These are phyloP conservation scores for Fusarium ambrosium DNA, from an alignment of 2,329 filamentous ascomycete species.

Conservation along the genomic window DNA sequence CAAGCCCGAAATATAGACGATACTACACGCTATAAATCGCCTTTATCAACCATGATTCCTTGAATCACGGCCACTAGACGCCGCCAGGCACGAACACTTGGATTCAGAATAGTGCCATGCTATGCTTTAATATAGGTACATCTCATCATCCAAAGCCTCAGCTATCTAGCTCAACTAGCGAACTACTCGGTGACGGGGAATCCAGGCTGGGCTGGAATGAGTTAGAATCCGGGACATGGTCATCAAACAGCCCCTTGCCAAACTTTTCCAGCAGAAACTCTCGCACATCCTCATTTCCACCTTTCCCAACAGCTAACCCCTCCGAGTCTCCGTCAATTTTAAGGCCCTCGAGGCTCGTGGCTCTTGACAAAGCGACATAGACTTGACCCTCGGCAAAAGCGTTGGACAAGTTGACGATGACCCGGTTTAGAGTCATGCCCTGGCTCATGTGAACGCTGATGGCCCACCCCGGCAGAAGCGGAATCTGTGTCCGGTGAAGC, in stretches of 20 bases:
- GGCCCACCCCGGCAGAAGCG: conserved; percentile 71
- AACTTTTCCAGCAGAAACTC: background rate
- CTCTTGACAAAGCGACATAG: conserved; percentile 62
- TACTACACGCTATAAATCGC: background rate
- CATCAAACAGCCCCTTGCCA: background rate
- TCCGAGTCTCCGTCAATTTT: conserved; percentile 18
- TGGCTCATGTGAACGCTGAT: conserved; percentile 75
- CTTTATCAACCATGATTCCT: background rate
- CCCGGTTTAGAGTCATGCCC: conserved; percentile 72
- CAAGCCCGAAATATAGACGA: background rate
- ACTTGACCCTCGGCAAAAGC: conserved; percentile 71
- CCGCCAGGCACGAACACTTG: background rate
- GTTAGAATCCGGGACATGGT: background rate
- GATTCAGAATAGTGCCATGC: too few species aligned
- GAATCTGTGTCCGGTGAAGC: conserved; percentile 71
- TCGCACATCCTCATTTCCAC: background rate
- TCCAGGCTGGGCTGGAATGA: background rate
- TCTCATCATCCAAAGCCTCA: background rate
- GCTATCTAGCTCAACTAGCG: background rate
- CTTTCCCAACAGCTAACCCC: background rate
- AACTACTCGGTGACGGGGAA: background rate
- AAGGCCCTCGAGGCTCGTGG: conserved; percentile 33
- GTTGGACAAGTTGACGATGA: conserved; percentile 65
- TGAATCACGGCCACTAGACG: background rate
- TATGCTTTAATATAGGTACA: background rate